Base-by-base conservation (phyloP, 345 rosid species). In the Aquilaria malaccensis region DNA sequence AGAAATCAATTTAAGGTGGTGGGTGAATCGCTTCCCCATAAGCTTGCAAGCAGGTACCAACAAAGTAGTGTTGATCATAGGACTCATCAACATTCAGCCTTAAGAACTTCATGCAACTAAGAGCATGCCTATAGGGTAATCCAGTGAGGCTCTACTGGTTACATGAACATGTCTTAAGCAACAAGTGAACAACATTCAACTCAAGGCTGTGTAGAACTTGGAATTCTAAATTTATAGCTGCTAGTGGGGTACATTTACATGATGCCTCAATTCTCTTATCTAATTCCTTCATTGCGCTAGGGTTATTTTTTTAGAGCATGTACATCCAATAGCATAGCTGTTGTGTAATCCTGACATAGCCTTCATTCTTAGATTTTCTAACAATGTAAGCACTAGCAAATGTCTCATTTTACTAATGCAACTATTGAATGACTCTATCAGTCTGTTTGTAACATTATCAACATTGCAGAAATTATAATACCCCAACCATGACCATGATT, bases 231-330 rank as follows among this genome's bases (percentile, higher is more conserved):
- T 33, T 11, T 2, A 13, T 9, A 9, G 10, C 2, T 13, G n/a
- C 47, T 1, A 50, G 1, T 0, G 51, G 4, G 13, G 3, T 32
- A 14, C n/a, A n/a, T 11, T 30, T 3, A 7, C 31, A 30, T 6
- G 15, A 11, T 2, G 2, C 41, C 1, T 32, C 0, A 7, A 30
- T 32, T 2, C 12, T 13, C 2, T 9, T 2, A 49, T 61, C 30
- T 1, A 50, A 0, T 5, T n/a, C n/a, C 1, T 48, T 33, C 10
- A 7, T 50, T 6, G 9, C 43, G 2, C 4, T 31, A 3, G 65
- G 1, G n/a, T 32, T 2, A 33, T 10, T 0, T 0, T 0, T 0
- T 7, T 33, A 0, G n/a, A 45, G 47, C 13, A 57, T 3, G 4
- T 50, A 14, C 32, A 61, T 1, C n/a, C 33, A 2, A 32, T 32